These are phyloP conservation scores for Phytopythium ostracodes DNA, from an alignment of 352 stramenopile species.

Conservation along the genomic window DNA sequence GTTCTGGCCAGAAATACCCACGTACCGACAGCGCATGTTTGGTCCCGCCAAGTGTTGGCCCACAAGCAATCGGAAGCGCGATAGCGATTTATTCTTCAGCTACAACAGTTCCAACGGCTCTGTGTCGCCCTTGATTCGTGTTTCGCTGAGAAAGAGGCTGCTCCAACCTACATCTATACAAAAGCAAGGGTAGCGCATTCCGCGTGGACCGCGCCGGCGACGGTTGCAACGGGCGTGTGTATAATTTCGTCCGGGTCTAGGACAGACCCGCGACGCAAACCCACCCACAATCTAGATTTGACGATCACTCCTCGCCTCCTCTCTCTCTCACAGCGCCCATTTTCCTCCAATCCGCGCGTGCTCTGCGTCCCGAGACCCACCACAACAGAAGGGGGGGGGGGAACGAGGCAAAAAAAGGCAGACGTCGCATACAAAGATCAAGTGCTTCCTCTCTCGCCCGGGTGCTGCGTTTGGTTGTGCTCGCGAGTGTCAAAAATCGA, in stretches of 20 bases:
- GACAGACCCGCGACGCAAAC: background rate
- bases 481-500: constrained; percentile 8
- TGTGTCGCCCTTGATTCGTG: background rate
- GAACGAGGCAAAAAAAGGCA: background rate
- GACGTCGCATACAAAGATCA: background rate
- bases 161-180: background rate
- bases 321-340: background rate
- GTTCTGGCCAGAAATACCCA: background rate
- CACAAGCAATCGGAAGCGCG: too few relatives aligned
- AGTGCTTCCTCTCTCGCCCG: background rate
- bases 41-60: too few relatives aligned
- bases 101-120: background rate
- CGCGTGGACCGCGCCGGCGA: background rate
- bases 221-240: background rate
- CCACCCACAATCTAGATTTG: background rate
- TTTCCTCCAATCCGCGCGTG: constrained; percentile 5
- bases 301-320: background rate
- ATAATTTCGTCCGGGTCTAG: background rate
- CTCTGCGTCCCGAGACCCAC: too few relatives aligned
- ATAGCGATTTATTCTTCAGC: background rate
- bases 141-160: background rate
- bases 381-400: background rate
- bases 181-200: background rate
- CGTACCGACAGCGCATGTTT: too few relatives aligned
- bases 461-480: background rate